These are phyloP conservation scores for Cenchrus purpureus DNA, from an alignment of 176 grass and related monocot genomes.

Conservation along the genomic window DNA sequence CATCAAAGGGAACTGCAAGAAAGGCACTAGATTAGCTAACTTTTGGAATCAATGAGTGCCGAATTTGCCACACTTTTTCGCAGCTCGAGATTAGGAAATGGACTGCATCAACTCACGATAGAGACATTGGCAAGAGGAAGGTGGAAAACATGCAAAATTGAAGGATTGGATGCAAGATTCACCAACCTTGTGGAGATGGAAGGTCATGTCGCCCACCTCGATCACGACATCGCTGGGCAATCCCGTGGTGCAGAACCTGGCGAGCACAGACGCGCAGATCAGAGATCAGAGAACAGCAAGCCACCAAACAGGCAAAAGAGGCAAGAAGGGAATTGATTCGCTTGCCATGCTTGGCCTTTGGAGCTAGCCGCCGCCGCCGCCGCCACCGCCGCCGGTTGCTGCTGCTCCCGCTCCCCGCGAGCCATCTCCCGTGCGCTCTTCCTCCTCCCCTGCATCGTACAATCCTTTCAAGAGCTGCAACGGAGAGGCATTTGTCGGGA, in stretches of 20 bases:
- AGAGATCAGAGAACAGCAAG: slow-evolving; percentile 34
- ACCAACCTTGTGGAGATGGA: slow-evolving; percentile 95
- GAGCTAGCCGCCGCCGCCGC: slow-evolving; percentile 44
- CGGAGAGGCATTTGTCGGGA: slow-evolving; percentile 41
- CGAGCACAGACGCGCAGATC: slow-evolving; percentile 10
- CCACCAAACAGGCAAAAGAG: neutral
- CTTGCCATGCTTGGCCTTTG: slow-evolving; percentile 91
- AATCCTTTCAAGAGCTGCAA: neutral
- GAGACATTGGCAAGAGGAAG: slow-evolving; percentile 2
- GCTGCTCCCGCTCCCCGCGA: neutral
- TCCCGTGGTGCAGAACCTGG: slow-evolving; percentile 98
- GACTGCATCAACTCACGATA: slow-evolving; percentile 2
- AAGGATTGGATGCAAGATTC: neutral
- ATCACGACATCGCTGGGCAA: slow-evolving; percentile 96
- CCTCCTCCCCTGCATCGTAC: slow-evolving; percentile 50
- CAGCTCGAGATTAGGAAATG: slow-evolving; percentile 29
- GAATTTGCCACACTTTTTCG: neutral
- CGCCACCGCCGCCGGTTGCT: neutral
- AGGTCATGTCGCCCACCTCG: slow-evolving; percentile 95
- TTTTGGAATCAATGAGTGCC: slow-evolving; percentile 28
- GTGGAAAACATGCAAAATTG: neutral
- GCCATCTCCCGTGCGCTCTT: slow-evolving; percentile 44
- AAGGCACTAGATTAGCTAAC: slow-evolving; percentile 29
- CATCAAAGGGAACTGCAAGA: slow-evolving; percentile 93
- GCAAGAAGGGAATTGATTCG: slow-evolving; percentile 7